These are phyloP conservation scores for Kluyveromyces sp. DNA, from an alignment of 1,139 yeast species.

Conservation along the genomic window DNA sequence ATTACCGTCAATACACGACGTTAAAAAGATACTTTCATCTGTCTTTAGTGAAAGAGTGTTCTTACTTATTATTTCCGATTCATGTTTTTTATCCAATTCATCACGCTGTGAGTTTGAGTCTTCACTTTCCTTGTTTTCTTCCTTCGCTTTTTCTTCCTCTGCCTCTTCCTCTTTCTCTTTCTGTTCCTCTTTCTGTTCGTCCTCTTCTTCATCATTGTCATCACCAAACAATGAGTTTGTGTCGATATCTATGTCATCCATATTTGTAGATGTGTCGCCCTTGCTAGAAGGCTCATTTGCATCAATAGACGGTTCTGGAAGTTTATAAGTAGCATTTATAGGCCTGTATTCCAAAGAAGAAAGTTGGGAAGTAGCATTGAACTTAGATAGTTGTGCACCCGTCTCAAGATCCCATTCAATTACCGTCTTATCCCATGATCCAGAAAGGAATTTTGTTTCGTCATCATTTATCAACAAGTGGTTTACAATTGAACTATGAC, in stretches of 20 bases:
- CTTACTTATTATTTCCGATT: slow-evolving; percentile 7
- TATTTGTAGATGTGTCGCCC: not conserved
- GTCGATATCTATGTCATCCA: slow-evolving; percentile 45
- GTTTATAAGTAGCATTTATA: slow-evolving; percentile 42
- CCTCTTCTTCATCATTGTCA: slow-evolving; percentile 43
- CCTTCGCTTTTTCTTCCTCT: slow-evolving; percentile 22
- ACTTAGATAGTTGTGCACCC: slow-evolving; percentile 44
- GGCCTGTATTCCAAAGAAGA: slow-evolving; percentile 79
- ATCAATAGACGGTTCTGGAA: not conserved
- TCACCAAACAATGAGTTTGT: slow-evolving; percentile 78
- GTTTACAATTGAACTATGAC: slow-evolving; percentile 70
- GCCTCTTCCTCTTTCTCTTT: slow-evolving; percentile 8
- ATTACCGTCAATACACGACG: slow-evolving; percentile 80
- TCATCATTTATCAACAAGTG: slow-evolving; percentile 51
- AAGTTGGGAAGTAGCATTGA: slow-evolving; percentile 67
- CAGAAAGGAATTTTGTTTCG: slow-evolving; percentile 56
- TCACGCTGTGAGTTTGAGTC: not conserved
- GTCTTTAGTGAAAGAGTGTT: slow-evolving; percentile 21
- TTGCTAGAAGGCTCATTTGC: slow-evolving; percentile 6
- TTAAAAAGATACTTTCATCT: slow-evolving; percentile 61
- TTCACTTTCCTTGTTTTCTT: slow-evolving; percentile 4
- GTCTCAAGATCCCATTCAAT: slow-evolving; percentile 84
- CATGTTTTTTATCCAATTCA: not conserved
- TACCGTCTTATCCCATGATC: slow-evolving; percentile 82
- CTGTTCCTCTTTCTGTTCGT: slow-evolving; percentile 19